phyloP scores from a whole-genome alignment of 192 early-diverging fungal genomes.

The Gonapodya prolifera region DNA sequence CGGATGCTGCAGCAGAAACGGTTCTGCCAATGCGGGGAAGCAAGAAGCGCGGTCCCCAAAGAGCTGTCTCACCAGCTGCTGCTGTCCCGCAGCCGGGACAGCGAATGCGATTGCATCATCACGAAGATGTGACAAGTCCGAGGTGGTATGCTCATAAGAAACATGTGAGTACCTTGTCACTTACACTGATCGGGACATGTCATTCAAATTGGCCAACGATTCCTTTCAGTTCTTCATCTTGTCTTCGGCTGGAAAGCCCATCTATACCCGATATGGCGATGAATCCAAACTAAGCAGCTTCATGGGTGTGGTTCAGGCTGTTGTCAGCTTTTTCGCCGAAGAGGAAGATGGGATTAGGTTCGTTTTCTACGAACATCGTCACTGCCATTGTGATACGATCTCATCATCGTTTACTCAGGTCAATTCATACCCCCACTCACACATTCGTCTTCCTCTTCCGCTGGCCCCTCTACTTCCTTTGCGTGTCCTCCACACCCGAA shows the following conservation, averaged over 20 bases:
- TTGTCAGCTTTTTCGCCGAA: conserved; percentile 74
- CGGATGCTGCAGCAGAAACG: too few species aligned
- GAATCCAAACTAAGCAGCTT: conserved; percentile 74
- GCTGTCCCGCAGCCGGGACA: too few species aligned
- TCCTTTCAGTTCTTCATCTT: conserved; percentile 94
- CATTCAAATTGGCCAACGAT: too few species aligned
- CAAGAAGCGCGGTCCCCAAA: too few species aligned
- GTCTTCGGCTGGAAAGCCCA: conserved; percentile 86
- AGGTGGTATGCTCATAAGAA: background rate
- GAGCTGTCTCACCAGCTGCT: too few species aligned
- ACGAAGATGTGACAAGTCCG: background rate
- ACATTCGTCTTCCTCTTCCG: conserved; percentile 70
- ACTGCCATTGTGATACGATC: background rate
- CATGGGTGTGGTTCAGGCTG: conserved; percentile 83
- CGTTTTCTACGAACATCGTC: background rate
- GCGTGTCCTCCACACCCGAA: conserved; percentile 65
- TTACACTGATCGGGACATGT: too few species aligned
- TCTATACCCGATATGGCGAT: conserved; percentile 86
- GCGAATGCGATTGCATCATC: too few species aligned
- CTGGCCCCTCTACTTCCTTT: conserved; percentile 74
- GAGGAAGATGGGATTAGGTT: conserved; percentile 65
- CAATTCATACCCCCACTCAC: conserved; percentile 54
- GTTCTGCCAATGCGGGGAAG: too few species aligned
- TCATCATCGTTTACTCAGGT: conserved; percentile 24
- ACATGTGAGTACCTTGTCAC: too few species aligned